phyloP scores from a whole-genome alignment of 345 rosid species.

The Zanthoxylum bungeanum region DNA sequence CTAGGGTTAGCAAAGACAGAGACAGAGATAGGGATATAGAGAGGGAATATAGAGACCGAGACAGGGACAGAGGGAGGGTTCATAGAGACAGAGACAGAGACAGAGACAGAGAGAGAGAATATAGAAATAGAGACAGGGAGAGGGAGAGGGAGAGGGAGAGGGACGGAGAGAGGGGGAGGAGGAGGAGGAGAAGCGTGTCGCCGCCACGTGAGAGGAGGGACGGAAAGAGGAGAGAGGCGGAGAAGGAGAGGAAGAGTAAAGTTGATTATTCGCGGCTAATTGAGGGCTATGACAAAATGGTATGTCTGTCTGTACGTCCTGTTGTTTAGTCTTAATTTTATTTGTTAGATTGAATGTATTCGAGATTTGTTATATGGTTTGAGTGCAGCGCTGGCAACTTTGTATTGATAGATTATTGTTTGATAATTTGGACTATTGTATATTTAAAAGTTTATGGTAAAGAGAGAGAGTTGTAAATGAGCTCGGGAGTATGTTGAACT shows the following conservation, averaged over 20 bases:
- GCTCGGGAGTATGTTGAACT: not conserved
- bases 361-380: no score
- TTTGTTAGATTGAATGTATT: not conserved
- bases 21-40: slow-evolving; percentile 19
- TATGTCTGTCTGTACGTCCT: slow-evolving; percentile 19
- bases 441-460: not conserved
- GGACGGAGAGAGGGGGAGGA: slow-evolving; percentile 24
- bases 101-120: slow-evolving; percentile 28
- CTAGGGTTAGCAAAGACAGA: slow-evolving; percentile 31
- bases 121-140: slow-evolving; percentile 26
- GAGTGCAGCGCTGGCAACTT: no score
- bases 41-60: slow-evolving; percentile 28
- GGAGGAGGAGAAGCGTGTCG: slow-evolving; percentile 39
- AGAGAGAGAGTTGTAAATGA: not conserved
- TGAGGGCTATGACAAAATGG: slow-evolving; percentile 75
- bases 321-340: not conserved
- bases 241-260: slow-evolving; percentile 20
- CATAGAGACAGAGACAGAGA: slow-evolving; percentile 43
- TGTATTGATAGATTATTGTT: not conserved
- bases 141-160: slow-evolving; percentile 26
- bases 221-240: slow-evolving; percentile 18
- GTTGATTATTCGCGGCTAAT: slow-evolving; percentile 60
- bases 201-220: slow-evolving; percentile 30
- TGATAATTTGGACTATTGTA: not conserved
- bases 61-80: slow-evolving; percentile 34